A percentile compares a stretch with the other conserved stretches of the same genome.
Conservation (phyloP, 805 yeast species). For the Saturnispora sanitii region DNA sequence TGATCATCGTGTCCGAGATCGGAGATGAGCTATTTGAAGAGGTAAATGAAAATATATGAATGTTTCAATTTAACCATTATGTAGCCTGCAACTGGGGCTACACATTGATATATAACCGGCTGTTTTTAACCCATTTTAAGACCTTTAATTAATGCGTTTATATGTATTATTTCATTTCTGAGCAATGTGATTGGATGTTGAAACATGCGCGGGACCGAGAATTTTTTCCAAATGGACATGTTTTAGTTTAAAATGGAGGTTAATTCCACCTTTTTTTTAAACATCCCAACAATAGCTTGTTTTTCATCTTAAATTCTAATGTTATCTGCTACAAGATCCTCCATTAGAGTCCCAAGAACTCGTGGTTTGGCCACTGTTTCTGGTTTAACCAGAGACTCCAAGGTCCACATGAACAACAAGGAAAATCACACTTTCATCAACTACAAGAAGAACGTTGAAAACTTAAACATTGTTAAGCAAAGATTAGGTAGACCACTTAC, state of each 20-base stretch:
- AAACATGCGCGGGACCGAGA: conserved; percentile 4
- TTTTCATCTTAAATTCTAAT: conserved; percentile 12
- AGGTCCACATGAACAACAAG: conserved; percentile 45
- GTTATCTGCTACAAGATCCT: conserved; percentile 25
- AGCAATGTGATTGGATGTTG: neutral
- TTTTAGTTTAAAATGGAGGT: neutral
- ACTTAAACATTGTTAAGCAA: conserved; percentile 67
- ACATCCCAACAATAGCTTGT: neutral
- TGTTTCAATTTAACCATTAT: neutral
- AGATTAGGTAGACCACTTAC: conserved; percentile 77
- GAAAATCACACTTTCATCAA: conserved; percentile 80
- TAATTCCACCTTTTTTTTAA: neutral
- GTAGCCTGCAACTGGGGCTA: neutral
- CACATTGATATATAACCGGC: neutral
- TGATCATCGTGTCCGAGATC: conserved; percentile 5
- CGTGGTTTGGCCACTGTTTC: conserved; percentile 47
- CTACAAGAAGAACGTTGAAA: conserved; percentile 85
- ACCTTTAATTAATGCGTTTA: neutral
- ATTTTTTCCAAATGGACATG: neutral
- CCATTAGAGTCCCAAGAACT: conserved; percentile 23
- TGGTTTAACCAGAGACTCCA: conserved; percentile 41
- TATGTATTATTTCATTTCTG: neutral
- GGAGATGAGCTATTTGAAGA: neutral
- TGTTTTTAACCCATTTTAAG: neutral
- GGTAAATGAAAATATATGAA: neutral